These are phyloP conservation scores for Phytomonas sp. DNA, from an alignment of 208 protist genomes.

Conservation along the genomic window DNA sequence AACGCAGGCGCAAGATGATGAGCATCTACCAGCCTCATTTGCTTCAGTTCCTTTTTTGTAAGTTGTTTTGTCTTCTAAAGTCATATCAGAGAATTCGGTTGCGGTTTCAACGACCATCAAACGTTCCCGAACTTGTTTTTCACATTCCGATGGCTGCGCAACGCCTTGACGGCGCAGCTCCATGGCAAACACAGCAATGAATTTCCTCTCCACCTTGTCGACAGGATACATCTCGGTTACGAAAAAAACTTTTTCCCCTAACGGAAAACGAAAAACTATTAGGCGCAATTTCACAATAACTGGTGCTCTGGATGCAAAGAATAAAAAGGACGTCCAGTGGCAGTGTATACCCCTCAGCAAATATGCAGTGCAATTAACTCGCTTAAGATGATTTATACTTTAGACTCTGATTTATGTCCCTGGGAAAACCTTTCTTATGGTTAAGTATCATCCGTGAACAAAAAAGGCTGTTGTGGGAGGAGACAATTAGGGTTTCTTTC, in stretches of 20 bases:
- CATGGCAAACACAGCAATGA: constrained; percentile 20
- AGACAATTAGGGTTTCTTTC: neutral
- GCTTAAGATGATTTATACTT: neutral
- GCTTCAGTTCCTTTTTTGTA: neutral
- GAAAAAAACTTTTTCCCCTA: neutral
- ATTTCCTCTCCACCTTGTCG: constrained; percentile 19
- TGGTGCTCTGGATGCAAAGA: neutral
- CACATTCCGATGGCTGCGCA: constrained; percentile 16
- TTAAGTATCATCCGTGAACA: neutral
- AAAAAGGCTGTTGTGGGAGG: neutral
- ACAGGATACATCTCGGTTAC: constrained; percentile 9
- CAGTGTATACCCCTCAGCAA: neutral
- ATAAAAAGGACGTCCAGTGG: neutral
- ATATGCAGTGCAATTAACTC: neutral
- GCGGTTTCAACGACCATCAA: neutral
- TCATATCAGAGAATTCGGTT: neutral
- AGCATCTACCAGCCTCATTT: neutral
- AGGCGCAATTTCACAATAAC: constrained; percentile 1
- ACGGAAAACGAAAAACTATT: constrained; percentile 8
- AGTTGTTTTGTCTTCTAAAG: neutral
- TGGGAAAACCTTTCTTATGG: neutral
- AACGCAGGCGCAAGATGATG: constrained; percentile 3
- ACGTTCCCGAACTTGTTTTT: constrained; percentile 5
- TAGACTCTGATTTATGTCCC: neutral
- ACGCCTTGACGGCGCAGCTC: constrained; percentile 61